Base-by-base conservation (phyloP, 2,329 filamentous ascomycete species). In the Aspergillus felis region DNA sequence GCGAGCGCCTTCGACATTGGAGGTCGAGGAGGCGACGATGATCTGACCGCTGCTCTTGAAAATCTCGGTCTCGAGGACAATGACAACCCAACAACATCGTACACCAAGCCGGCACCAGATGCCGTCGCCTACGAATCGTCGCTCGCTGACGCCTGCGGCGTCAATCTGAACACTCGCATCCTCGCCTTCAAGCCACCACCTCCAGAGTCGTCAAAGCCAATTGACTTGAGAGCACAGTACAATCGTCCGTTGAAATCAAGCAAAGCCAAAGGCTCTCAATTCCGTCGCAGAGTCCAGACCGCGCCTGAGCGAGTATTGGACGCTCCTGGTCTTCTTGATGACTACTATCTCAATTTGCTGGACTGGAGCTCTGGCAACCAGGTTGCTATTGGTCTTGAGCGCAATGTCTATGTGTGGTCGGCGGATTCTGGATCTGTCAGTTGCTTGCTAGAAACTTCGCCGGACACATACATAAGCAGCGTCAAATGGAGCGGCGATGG, bases 401-500 rank as follows among this genome's bases (percentile, higher is more conserved):
- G 93, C 65, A 96, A 89, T 66, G 94, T 99, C 67, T 99, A 99
- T 70, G 90, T 99, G 67, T 99, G 94, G 94, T 97, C 94, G 38
- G 94, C 94, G 14, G 94, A 97, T 65, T 89, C 91, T 70, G 94
- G 94, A 58, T 86, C 87, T 17, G 94, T 99, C 61, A 90, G 85
- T 79, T 93, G 89, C 69, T 86, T 99, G 25, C 80, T 97, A 52
- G 93, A 99, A 80, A 91, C 91, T 51, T 84, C 85, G 56, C 82
- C 90, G 22, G 94, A 99, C 74, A 97, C 93, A 22, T 97, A 99
- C 73, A 87, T 99, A 70, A 95, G 92, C 80, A 97, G 92, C 65
- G 93, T 99, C 71, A 97, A 97, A 81, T 99, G 94, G 94, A 97
- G 92, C 61, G 91, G 90, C 52, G 94, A 99, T 70, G 94, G 94